A percentile compares a stretch with the other conserved stretches of the same genome.
Conservation (phyloP, 495 filamentous ascomycete genomes). For the Articulospora tetracladia region DNA sequence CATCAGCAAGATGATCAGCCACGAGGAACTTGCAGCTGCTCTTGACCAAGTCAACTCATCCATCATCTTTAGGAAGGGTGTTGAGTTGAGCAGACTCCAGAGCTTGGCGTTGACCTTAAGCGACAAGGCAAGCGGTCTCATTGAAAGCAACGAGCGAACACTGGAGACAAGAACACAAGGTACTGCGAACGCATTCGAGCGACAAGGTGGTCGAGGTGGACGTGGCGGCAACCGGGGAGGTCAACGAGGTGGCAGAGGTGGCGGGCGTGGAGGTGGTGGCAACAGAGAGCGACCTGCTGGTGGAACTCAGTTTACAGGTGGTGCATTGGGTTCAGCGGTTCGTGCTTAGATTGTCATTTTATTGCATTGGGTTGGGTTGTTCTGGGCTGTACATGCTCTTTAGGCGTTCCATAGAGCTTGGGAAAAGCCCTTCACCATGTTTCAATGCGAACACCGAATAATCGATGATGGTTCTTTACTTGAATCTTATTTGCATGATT, state of each 20-base stretch:
- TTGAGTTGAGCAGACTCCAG: conserved; percentile 93
- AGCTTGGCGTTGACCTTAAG: conserved; percentile 88
- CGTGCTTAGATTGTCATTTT: conserved; percentile 36
- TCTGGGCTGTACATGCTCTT: conserved; percentile 15
- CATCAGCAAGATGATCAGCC: conserved; percentile 98
- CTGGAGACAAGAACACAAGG: conserved; percentile 96
- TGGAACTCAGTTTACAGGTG: conserved; percentile 55
- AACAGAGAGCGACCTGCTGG: conserved; percentile 51
- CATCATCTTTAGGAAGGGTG: conserved; percentile 98
- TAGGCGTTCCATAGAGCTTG: conserved; percentile 28
- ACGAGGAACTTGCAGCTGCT: conserved; percentile 94
- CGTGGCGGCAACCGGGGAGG: conserved; percentile 70
- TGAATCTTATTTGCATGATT: no score
- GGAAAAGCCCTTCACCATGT: conserved; percentile 16
- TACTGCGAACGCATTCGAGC: conserved; percentile 89
- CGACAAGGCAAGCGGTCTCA: conserved; percentile 92
- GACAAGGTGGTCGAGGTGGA: conserved; percentile 73
- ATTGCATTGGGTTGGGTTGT: conserved; percentile 27
- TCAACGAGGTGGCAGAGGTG: conserved; percentile 64
- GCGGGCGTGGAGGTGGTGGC: conserved; percentile 46
- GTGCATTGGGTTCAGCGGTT: conserved; percentile 52
- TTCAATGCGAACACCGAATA: neutral
- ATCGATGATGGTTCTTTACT: no score
- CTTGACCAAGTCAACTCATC: conserved; percentile 97
- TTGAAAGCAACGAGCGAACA: conserved; percentile 95